These are phyloP conservation scores for Dothistroma septosporum DNA, from an alignment of 2,329 filamentous ascomycete species.

Conservation along the genomic window DNA sequence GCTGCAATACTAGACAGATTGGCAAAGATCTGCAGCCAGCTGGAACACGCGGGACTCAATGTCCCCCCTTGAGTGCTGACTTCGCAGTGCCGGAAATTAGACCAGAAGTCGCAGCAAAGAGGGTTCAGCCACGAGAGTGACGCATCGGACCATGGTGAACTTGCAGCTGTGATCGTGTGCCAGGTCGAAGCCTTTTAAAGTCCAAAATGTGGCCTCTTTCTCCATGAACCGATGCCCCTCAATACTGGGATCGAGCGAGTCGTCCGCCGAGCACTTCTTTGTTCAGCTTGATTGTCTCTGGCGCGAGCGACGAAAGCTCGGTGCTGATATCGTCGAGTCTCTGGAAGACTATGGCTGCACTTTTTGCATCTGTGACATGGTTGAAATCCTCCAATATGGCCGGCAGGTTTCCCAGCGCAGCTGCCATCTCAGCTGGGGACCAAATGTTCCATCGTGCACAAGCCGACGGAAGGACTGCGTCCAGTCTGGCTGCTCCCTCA, in stretches of 20 bases:
- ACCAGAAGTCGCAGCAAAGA: neutral
- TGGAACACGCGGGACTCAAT: neutral
- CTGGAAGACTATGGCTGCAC: too few species aligned
- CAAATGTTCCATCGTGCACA: neutral
- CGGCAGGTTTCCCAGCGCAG: neutral
- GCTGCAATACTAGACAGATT: neutral
- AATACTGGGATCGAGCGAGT: too few species aligned
- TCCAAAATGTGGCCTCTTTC: too few species aligned
- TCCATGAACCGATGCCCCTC: too few species aligned
- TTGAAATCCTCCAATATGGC: neutral
- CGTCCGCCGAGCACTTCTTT: too few species aligned
- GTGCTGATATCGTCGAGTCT: too few species aligned
- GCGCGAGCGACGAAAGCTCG: too few species aligned
- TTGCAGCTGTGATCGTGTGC: neutral
- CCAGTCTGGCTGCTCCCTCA: neutral
- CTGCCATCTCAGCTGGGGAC: neutral
- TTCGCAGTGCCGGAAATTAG: neutral
- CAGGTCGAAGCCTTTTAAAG: too few species aligned
- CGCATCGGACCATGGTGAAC: too few species aligned
- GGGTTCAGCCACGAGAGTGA: neutral
- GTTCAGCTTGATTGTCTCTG: too few species aligned
- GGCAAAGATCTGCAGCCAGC: neutral
- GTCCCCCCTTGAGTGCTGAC: neutral
- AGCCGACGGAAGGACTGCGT: neutral
- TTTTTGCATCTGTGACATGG: too few species aligned